Base-by-base conservation (phyloP, 805 yeast species). In the Suhomyces sp. region DNA sequence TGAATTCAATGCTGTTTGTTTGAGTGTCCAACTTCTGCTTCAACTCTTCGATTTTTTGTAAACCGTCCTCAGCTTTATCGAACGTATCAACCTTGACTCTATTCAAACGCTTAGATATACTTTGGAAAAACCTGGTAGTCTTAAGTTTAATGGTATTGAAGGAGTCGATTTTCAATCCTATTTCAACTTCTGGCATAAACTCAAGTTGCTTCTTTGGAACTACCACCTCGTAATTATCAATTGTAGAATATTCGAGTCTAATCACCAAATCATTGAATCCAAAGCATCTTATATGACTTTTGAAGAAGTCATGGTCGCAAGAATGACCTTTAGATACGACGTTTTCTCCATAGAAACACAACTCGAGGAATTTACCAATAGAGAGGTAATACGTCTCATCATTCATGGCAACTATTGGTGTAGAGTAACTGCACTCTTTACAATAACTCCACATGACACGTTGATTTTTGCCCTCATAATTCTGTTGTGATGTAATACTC, bases 381-480 rank as follows among this genome's bases (percentile, higher is more conserved):
- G 98, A 91, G 44, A 81, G 81, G 51, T 82, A 88, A 82, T 95
- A 90, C 0, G 97, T 81, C 25, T 80, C 80, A 31, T 88, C 91
- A 48, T 85, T 83, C 82, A 95, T 78, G 13, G 86, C 85, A 10
- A 81, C 63, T 5, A 83, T 79, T 0, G 96, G 93, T 2, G 95
- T 80, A 0, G 82, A 69, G 23, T 71, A 74, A 10, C 79, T 76
- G 56, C 99, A 93, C 32, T 69, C 71, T 38, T 83, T 85, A 57
- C 99, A 93, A 46, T 74, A 79, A 54, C 95, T 85, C 98, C 98
- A 93, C 67, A 90, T 83, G 35, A 88, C 63, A 26, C 95, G 79
- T 9, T 81, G 79, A 53, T 83, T 59, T 19, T 50, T 56, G 5
- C 56, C 56, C 25, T 53, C 47, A 31, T 37, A 46, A 13, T 52